These are phyloP conservation scores for Penicillium sp. DNA, from an alignment of 2,329 filamentous ascomycete species.

Conservation along the genomic window DNA sequence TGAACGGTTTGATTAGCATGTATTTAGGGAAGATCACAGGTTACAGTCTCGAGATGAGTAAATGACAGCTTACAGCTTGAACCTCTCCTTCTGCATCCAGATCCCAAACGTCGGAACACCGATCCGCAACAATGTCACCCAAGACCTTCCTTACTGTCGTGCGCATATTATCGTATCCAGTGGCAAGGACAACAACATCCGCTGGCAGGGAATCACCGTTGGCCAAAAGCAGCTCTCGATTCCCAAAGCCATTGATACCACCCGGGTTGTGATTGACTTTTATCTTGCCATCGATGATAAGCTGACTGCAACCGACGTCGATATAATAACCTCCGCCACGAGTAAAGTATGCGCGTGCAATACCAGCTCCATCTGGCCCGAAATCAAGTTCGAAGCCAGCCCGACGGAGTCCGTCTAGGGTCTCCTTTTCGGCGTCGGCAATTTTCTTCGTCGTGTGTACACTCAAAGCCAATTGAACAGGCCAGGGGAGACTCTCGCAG, in stretches of 20 bases:
- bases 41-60: too few species aligned
- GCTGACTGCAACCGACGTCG: slow-evolving; percentile 54
- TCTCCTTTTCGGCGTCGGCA: slow-evolving; percentile 42
- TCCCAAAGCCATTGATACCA: slow-evolving; percentile 53
- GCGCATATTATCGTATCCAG: slow-evolving; percentile 67
- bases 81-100: slow-evolving; percentile 57
- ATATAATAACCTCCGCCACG: slow-evolving; percentile 59
- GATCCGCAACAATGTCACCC: slow-evolving; percentile 59
- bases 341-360: slow-evolving; percentile 46
- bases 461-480: slow-evolving; percentile 48
- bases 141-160: slow-evolving; percentile 61
- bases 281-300: slow-evolving; percentile 59
- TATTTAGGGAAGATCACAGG: not conserved
- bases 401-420: slow-evolving; percentile 46
- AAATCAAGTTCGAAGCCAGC: slow-evolving; percentile 48
- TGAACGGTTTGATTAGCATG: not conserved
- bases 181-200: slow-evolving; percentile 63
- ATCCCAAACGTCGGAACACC: slow-evolving; percentile 60
- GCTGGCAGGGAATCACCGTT: slow-evolving; percentile 59
- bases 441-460: slow-evolving; percentile 44
- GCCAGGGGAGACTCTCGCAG: slow-evolving; percentile 47
- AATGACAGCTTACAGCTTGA: slow-evolving; percentile 39
- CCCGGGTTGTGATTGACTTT: slow-evolving; percentile 58
- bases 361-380: slow-evolving; percentile 43
- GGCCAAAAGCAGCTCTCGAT: slow-evolving; percentile 47